phyloP scores from a whole-genome alignment of 495 filamentous ascomycete species.

The Talaromyces nanjingensis region DNA sequence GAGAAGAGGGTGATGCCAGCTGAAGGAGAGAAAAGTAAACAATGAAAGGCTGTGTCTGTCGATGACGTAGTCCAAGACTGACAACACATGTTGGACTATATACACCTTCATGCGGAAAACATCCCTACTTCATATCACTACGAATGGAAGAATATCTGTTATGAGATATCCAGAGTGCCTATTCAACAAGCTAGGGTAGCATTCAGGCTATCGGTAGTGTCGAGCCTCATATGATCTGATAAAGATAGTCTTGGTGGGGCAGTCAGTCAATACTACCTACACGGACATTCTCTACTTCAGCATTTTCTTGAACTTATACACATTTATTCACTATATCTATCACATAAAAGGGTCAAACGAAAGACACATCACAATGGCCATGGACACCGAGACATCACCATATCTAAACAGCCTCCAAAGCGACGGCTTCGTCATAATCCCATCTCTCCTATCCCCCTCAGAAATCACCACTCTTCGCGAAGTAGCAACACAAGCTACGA shows the following conservation, averaged over 20 bases:
- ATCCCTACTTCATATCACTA: neutral
- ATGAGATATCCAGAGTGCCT: neutral
- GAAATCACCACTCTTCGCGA: constrained; percentile 48
- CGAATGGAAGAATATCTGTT: neutral
- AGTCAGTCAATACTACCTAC: neutral
- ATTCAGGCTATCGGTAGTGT: neutral
- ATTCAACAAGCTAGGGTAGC: neutral
- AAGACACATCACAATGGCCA: neutral
- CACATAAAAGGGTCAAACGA: neutral
- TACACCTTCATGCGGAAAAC: neutral
- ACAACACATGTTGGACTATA: neutral
- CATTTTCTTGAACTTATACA: neutral
- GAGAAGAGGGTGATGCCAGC: neutral
- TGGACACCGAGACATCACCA: constrained; percentile 6
- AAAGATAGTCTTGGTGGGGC: neutral
- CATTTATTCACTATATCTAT: neutral
- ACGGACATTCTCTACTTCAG: neutral
- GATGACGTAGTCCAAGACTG: neutral
- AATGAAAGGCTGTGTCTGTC: neutral
- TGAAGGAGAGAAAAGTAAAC: constrained; percentile 1
- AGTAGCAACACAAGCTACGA: constrained; percentile 44
- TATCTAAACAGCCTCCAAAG: constrained; percentile 36
- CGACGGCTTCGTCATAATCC: constrained; percentile 43
- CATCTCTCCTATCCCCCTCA: constrained; percentile 37
- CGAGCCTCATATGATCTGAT: neutral